Evolutionary conservation across 1,284 basidiomycete genomes (phyloP).

Genomic region (Tausonia pullulans): DNA sequence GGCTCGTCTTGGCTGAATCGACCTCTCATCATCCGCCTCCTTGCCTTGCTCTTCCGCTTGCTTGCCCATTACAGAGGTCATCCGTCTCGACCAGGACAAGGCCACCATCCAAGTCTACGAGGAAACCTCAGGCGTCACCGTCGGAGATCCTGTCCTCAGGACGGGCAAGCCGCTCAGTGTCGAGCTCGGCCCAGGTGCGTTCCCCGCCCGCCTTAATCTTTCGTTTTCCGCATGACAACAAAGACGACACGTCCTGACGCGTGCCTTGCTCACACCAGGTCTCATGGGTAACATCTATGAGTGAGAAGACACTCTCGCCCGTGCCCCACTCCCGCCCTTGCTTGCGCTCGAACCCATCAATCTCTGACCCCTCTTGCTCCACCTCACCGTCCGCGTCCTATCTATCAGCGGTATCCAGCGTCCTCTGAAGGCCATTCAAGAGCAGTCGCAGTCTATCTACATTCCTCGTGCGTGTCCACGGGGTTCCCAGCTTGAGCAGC

Average conservation of each 20-base stretch:
- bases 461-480: conserved; percentile 55
- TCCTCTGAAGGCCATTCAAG: conserved; percentile 82
- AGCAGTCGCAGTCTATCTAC: conserved; percentile 94
- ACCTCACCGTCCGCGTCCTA: not conserved
- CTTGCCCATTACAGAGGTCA: conserved; percentile 59
- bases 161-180: conserved; percentile 97
- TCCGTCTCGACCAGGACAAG: conserved; percentile 91
- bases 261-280: conserved; percentile 40
- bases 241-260: not conserved
- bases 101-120: conserved; percentile 99
- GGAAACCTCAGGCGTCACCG: conserved; percentile 93
- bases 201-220: not conserved
- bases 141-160: conserved; percentile 92
- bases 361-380: not conserved
- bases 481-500: not conserved
- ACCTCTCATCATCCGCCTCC: conserved; percentile 9
- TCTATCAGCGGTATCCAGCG: conserved; percentile 67
- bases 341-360: not conserved
- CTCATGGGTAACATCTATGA: conserved; percentile 98
- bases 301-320: conserved; percentile 17
- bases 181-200: conserved; percentile 84
- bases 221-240: not conserved
- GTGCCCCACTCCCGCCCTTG: not conserved
- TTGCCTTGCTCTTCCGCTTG: conserved; percentile 21
- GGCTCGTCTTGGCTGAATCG: not conserved